A percentile compares a stretch with the other conserved stretches of the same genome.
Conservation (phyloP, 2,329 filamentous ascomycete genomes). For the Tolypocladium nubicola region DNA sequence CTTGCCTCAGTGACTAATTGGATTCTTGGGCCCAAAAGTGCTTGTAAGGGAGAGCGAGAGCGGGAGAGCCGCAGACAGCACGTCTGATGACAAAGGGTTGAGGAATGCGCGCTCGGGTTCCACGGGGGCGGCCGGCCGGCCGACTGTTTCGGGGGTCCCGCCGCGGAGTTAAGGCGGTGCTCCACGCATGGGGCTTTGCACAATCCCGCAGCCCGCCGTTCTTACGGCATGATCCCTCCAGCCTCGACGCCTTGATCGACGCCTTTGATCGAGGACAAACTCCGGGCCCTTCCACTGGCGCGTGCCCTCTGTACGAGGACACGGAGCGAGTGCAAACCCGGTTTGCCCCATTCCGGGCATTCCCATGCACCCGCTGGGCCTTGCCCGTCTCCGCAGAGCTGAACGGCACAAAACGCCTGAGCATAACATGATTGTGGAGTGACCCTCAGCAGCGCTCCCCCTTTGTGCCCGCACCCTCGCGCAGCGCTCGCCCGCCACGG, state of each 20-base stretch:
- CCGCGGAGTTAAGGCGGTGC: background rate
- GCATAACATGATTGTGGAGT: background rate
- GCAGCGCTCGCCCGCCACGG: background rate
- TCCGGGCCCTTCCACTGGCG: no score
- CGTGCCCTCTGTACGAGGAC: no score
- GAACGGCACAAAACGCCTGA: background rate
- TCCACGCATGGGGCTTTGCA: background rate
- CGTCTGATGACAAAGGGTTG: background rate
- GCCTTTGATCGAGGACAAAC: background rate
- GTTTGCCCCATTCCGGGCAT: no score
- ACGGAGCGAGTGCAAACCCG: no score
- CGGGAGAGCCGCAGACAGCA: background rate
- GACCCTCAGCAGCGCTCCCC: background rate
- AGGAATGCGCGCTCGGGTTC: background rate
- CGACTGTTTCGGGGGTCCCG: background rate
- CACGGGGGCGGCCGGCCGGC: background rate
- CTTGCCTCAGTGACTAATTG: background rate
- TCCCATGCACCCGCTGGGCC: no score
- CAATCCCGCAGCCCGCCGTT: background rate
- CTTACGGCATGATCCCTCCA: background rate
- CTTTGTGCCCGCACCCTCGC: background rate
- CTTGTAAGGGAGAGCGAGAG: no score
- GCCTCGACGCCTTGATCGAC: no score
- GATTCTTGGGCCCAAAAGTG: background rate
- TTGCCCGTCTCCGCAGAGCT: background rate